These are phyloP conservation scores for Paraleonurus japonicus DNA, from an alignment of 257 asterid species.

Conservation along the genomic window DNA sequence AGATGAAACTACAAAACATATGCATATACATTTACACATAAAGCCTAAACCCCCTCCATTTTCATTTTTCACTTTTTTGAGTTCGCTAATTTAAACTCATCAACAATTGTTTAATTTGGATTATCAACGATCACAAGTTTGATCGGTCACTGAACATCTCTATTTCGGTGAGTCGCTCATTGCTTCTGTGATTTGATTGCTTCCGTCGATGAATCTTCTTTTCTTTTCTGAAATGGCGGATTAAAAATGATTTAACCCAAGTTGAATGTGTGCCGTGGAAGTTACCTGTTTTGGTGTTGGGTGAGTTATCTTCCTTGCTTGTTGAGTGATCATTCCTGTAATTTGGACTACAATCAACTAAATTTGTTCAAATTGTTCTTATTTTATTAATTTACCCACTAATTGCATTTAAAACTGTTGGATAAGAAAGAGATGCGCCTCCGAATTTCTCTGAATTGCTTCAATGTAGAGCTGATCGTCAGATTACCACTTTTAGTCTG, in stretches of 20 bases:
- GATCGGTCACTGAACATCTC: slow-evolving; percentile 24
- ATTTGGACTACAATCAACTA: not conserved
- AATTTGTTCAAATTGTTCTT: not conserved
- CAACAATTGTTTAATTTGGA: slow-evolving; percentile 25
- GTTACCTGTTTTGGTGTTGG: slow-evolving; percentile 24
- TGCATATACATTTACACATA: not conserved
- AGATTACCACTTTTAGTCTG: not conserved
- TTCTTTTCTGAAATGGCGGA: not conserved
- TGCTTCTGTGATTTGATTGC: not conserved
- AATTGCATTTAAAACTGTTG: slow-evolving; percentile 1
- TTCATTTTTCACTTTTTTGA: not conserved
- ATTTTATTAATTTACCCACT: not conserved
- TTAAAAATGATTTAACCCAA: not conserved
- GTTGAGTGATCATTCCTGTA: slow-evolving; percentile 26
- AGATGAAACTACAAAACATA: not conserved
- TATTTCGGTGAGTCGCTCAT: slow-evolving; percentile 25
- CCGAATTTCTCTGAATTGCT: slow-evolving; percentile 2
- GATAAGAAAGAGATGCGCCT: not conserved
- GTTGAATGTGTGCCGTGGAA: slow-evolving; percentile 30
- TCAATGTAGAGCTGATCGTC: slow-evolving; percentile 16
- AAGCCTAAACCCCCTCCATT: not conserved
- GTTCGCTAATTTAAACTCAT: no score
- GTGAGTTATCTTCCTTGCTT: slow-evolving; percentile 23
- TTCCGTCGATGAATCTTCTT: slow-evolving; percentile 9
- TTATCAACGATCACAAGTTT: slow-evolving; percentile 21